A percentile compares a stretch with the other conserved stretches of the same genome.
These are phyloP conservation scores for Arctium lappa DNA, from an alignment of 129 eudicot species.

Conservation along the genomic window DNA sequence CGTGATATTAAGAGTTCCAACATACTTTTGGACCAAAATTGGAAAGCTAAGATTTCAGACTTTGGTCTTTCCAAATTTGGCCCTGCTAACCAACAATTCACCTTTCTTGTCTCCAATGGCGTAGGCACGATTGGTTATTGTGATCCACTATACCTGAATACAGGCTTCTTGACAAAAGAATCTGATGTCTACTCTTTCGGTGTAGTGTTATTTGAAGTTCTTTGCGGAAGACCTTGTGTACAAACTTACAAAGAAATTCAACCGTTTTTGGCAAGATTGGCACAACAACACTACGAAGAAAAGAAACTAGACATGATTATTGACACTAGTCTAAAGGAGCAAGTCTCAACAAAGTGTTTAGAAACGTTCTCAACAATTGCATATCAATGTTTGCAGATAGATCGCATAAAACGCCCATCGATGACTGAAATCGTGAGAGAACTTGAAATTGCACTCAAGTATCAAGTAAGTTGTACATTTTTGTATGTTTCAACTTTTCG, in stretches of 20 bases:
- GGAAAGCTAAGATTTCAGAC: slow-evolving; percentile 6
- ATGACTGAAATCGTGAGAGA: not conserved
- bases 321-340: not conserved
- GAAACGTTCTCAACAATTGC: not conserved
- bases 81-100: not conserved
- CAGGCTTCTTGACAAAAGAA: slow-evolving; percentile 23
- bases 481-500: not conserved
- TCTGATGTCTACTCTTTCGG: slow-evolving; percentile 34
- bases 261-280: not conserved
- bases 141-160: slow-evolving; percentile 1
- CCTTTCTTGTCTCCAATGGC: not conserved
- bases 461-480: not conserved
- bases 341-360: not conserved
- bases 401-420: not conserved
- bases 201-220: slow-evolving; percentile 8
- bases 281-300: not conserved
- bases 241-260: not conserved
- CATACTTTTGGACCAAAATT: not conserved
- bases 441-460: not conserved
- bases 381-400: not conserved
- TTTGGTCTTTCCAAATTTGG: not conserved
- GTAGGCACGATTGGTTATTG: not conserved
- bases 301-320: not conserved
- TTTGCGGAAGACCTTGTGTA: not conserved
- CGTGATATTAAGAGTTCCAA: slow-evolving; percentile 9